Evolutionary conservation across 2,329 filamentous ascomycete genomes (phyloP).

Genomic region (Truncatella angustata): DNA sequence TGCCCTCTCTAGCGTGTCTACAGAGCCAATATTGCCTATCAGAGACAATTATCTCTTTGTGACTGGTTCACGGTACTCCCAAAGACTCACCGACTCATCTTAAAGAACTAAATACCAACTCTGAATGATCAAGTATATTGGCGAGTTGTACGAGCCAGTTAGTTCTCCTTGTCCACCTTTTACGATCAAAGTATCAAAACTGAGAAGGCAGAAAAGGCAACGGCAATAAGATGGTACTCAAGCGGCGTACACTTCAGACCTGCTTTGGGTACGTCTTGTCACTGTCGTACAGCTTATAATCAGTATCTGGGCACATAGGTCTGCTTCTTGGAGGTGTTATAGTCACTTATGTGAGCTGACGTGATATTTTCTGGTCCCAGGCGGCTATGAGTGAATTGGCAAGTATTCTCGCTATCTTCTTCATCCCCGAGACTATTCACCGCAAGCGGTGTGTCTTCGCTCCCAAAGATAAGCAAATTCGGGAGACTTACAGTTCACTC

Average conservation of each 20-base stretch:
- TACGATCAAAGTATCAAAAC: background rate
- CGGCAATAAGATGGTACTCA: constrained; percentile 1
- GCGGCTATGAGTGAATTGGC: constrained; percentile 25
- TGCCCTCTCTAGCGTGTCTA: too few species aligned
- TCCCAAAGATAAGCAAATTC: constrained; percentile 38
- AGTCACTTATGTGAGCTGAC: constrained; percentile 27
- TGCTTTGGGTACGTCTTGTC: constrained; percentile 4
- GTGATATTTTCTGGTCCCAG: constrained; percentile 31
- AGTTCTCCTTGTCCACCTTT: background rate
- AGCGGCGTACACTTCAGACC: constrained; percentile 54
- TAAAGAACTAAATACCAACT: too few species aligned
- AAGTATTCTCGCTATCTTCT: constrained; percentile 24
- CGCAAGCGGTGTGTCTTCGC: constrained; percentile 38
- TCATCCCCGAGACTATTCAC: constrained; percentile 59
- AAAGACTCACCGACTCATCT: too few species aligned
- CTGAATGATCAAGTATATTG: too few species aligned
- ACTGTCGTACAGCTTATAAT: too few species aligned
- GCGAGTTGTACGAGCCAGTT: constrained; percentile 25
- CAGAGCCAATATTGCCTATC: too few species aligned
- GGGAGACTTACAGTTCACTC: constrained; percentile 29
- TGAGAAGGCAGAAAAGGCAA: background rate
- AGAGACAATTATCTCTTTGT: too few species aligned
- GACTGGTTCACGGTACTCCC: too few species aligned
- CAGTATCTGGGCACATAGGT: too few species aligned
- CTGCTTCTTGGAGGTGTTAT: constrained; percentile 30